These are phyloP conservation scores for Cochlearia excelsa DNA, from an alignment of 345 rosid genomes.

Conservation along the genomic window DNA sequence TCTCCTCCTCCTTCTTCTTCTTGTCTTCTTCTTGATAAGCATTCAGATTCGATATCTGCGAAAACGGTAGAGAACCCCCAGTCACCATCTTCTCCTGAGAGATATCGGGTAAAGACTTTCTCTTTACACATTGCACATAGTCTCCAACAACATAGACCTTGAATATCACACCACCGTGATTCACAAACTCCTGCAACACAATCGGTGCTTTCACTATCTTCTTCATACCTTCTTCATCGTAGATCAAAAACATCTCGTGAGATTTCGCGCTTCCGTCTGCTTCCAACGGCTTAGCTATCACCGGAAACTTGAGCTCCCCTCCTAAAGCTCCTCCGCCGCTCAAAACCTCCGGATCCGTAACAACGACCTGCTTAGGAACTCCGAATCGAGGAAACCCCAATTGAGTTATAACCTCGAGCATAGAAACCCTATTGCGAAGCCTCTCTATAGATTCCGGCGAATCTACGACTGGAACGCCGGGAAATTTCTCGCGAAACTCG, in stretches of 20 bases:
- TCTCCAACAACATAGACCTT: conserved; percentile 62
- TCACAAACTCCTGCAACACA: conserved; percentile 67
- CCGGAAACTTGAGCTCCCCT: conserved; percentile 48
- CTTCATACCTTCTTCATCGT: conserved; percentile 50
- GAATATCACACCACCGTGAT: conserved; percentile 62
- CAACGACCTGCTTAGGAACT: conserved; percentile 46
- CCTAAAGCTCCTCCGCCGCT: conserved; percentile 31
- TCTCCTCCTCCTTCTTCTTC: too few species aligned
- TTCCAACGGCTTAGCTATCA: conserved; percentile 50
- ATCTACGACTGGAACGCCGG: conserved; percentile 49
- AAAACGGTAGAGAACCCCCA: conserved; percentile 49
- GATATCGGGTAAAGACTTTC: conserved; percentile 55
- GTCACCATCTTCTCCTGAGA: conserved; percentile 42
- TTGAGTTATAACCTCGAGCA: conserved; percentile 54
- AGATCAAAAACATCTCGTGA: conserved; percentile 51
- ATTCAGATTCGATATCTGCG: conserved; percentile 52
- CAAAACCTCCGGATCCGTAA: conserved; percentile 34
- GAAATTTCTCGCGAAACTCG: conserved; percentile 39
- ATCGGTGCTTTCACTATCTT: conserved; percentile 40
- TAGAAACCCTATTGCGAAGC: conserved; percentile 48
- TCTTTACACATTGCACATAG: conserved; percentile 44
- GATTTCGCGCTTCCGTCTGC: conserved; percentile 55
- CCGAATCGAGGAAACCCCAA: conserved; percentile 33
- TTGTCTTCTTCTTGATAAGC: conserved; percentile 30
- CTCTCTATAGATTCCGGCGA: conserved; percentile 42